Conservation (phyloP, 2,329 filamentous ascomycete species). For the Emmonsiellopsis sp. region DNA sequence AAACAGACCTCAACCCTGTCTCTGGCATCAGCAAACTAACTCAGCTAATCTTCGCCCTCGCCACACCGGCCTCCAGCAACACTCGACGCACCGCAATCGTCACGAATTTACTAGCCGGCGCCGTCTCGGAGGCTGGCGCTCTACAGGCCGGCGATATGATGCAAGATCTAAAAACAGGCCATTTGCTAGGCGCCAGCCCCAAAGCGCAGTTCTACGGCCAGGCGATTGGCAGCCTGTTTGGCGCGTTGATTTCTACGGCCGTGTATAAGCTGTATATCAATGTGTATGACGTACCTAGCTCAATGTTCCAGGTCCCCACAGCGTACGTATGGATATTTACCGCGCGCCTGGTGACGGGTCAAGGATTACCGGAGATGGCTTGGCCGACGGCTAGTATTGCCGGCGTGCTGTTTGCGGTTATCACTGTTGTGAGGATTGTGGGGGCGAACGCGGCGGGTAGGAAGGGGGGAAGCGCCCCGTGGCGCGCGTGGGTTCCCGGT, state of each 20-base stretch:
- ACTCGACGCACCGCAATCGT: conserved; percentile 75
- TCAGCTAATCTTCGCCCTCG: conserved; percentile 86
- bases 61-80: conserved; percentile 69
- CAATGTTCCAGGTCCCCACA: conserved; percentile 87
- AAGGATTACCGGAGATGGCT: conserved; percentile 77
- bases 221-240: conserved; percentile 77
- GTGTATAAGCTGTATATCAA: conserved; percentile 86
- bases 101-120: conserved; percentile 90
- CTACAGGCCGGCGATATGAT: conserved; percentile 93
- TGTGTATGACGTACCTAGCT: conserved; percentile 81
- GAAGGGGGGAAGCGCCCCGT: conserved; percentile 33
- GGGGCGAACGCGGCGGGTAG: conserved; percentile 26
- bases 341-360: conserved; percentile 80
- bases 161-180: conserved; percentile 94
- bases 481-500: conserved; percentile 73
- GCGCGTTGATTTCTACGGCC: conserved; percentile 74
- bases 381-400: conserved; percentile 68
- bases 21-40: conserved; percentile 95
- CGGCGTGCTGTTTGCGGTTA: conserved; percentile 62
- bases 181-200: conserved; percentile 82
- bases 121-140: conserved; percentile 75
- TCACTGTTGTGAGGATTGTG: conserved; percentile 62
- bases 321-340: conserved; percentile 98
- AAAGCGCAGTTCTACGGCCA: conserved; percentile 97
- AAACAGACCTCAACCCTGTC: conserved; percentile 94